These are phyloP conservation scores for Stagonosporopsis rhizophila DNA, from an alignment of 2,329 filamentous ascomycete genomes.

Conservation along the genomic window DNA sequence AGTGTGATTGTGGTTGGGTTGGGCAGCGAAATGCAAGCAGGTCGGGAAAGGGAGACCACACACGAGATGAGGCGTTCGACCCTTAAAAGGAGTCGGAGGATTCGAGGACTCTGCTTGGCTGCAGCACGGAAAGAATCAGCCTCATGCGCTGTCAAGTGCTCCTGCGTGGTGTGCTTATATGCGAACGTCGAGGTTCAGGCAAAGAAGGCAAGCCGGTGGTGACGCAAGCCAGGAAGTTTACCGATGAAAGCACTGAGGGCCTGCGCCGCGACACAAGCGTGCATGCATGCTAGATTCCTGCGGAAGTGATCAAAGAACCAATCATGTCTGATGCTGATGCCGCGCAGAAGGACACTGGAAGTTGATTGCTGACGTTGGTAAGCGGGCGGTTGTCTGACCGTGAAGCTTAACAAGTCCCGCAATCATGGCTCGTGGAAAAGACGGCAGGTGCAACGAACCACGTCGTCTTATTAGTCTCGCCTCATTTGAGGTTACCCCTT, in stretches of 20 bases:
- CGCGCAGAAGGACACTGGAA: neutral
- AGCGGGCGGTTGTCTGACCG: neutral
- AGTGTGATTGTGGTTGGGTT: neutral
- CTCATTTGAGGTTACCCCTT: neutral
- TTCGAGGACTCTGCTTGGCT: slow-evolving; percentile 21
- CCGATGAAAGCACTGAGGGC: neutral
- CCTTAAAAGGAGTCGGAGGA: slow-evolving; percentile 1
- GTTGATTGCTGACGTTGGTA: neutral
- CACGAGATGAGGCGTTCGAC: slow-evolving; percentile 5
- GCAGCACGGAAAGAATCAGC: slow-evolving; percentile 12
- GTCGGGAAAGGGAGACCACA: neutral
- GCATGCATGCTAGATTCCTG: neutral
- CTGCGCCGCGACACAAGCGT: neutral
- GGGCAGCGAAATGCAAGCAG: neutral
- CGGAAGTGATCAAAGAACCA: neutral
- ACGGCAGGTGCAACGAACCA: slow-evolving; percentile 1
- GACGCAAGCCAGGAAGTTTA: slow-evolving; percentile 10
- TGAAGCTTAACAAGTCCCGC: neutral
- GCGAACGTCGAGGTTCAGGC: slow-evolving; percentile 19
- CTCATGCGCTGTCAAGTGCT: slow-evolving; percentile 8
- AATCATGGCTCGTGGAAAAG: neutral
- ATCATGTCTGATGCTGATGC: neutral
- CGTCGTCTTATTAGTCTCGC: neutral
- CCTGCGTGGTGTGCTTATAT: slow-evolving; percentile 19
- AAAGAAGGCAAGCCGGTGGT: slow-evolving; percentile 31